Evolutionary conservation across 306 rosid species (phyloP), one percentile per base, ranked within the genome.

Genomic region (Pueraria montana): DNA sequence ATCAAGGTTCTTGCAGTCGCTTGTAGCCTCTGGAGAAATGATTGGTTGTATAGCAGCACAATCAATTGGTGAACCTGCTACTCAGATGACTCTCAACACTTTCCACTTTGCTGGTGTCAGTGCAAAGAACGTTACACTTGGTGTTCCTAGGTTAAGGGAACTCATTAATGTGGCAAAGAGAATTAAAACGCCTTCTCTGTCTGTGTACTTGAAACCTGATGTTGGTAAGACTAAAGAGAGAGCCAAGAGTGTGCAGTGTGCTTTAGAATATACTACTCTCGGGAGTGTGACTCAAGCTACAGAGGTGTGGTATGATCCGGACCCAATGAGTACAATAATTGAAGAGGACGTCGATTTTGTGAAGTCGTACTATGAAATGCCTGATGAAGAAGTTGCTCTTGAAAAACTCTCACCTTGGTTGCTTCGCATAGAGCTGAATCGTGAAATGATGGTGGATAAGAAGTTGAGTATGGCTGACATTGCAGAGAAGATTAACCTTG

Each of bases 81-180:
- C 98, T 78, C 98, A 95, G 92, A 95, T 95, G 98, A 95, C 98
- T 67, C 94, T 95, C n/a, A 95, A 95, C 89, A 95, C 99, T 68
- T 95, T 95, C 85, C 99, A 95, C 53, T 95, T 91, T 84, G 99
- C 99, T 78, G 98, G 98, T 92, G 99, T 93, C 52, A 93, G 99
- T 95, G 99, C 99, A 52, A 95, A 95, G 93, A 95, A 95, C 43
- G 97, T 95, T 66, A 93, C 99, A 13, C 91, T 95, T 23, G 98
- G 98, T 86, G 99, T 95, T 74, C 99, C 99, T 65, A 88, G 99
- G 87, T 84, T 95, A 90, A 89, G 94, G 89, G 99, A 95, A 91
- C 93, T 95, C 84, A 95, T 95, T 64, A 93, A 95, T 86, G 99
- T 93, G 11, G 97, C 99, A 21, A 95, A 93, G 90, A 91, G 97